Base-by-base conservation (phyloP, 2,329 filamentous ascomycete species). In the Rhytidhysteron rufulum region DNA sequence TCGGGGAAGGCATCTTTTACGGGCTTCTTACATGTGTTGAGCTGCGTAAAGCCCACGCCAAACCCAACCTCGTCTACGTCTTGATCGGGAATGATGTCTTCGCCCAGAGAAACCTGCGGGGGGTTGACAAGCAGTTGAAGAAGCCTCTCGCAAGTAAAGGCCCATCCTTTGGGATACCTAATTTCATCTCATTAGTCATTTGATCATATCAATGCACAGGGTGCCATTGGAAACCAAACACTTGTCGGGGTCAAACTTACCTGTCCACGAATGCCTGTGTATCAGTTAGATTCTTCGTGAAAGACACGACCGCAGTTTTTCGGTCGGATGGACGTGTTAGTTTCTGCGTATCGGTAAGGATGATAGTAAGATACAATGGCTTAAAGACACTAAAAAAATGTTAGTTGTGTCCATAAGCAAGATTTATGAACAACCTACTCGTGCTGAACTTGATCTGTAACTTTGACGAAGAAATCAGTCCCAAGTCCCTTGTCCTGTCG, bases 21-120 rank as follows among this genome's bases (percentile, higher is more conserved):
- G 4, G 80, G 72, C 43, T 82, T 82, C 63, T 85, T 88, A 71
- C 91, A 93, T 0, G 91, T 96, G 70, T 91, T 95, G 47, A 98
- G 78, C 22, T 87, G 84, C 1, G 93, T 97, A 68, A 95, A 98
- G 7, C 89, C 91, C 49, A 96, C 83, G 19, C 93, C 93, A 58
- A 98, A 98, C 20, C 88, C 85, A 51, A 96, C 82, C 62, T 98
- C 93, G 55, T 98, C 93, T 19, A 95, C 86, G 56, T 97, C 91
- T 3, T 88, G 83, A 61, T 97, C 93, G 9, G 82, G 79, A 48
- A 95, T 83, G 37, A 87, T 71, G 51, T 94, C 88, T 42, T 84
- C 83, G 25, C 77, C 70, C 2, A 83, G 79, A 13, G 73, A 69
- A 5, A 77, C 74, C 4, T 91, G 78, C 25, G 91, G 90, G 19